Evolutionary conservation across 352 stramenopile genomes (phyloP).

Genomic region (Globisporangium cystogenes): DNA sequence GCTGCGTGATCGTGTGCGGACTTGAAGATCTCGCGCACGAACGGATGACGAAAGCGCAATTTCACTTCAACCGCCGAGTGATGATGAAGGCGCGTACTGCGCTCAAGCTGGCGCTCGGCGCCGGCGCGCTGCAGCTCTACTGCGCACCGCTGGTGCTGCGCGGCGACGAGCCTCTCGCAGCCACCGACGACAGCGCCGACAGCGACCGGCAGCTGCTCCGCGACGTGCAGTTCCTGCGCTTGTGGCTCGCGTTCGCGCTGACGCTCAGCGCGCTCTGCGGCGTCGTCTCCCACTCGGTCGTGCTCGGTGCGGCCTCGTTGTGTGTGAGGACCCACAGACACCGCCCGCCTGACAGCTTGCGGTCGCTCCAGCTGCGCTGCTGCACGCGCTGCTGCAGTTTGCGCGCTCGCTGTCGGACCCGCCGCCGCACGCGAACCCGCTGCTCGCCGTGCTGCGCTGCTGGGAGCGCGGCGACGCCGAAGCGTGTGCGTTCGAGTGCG

Average conservation of each 20-base stretch:
- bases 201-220: too few relatives aligned
- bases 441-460: conserved; percentile 1
- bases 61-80: neutral
- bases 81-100: conserved; percentile 1
- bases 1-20: neutral
- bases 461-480: conserved; percentile 5
- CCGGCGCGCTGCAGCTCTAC: conserved; percentile 8
- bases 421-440: neutral
- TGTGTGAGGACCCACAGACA: too few relatives aligned
- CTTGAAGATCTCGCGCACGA: neutral
- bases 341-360: too few relatives aligned
- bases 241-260: conserved; percentile 14
- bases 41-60: neutral
- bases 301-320: conserved; percentile 12
- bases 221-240: conserved; percentile 11
- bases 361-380: neutral
- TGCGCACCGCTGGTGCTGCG: conserved; percentile 9
- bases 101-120: neutral
- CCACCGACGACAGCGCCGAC: neutral
- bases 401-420: conserved; percentile 3
- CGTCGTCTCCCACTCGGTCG: conserved; percentile 9
- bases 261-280: conserved; percentile 10
- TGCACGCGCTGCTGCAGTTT: conserved; percentile 12
- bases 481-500: conserved; percentile 21
- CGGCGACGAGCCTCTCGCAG: neutral